Conservation (phyloP, 768 basidiomycete genomes). For the Collybia nuda region DNA sequence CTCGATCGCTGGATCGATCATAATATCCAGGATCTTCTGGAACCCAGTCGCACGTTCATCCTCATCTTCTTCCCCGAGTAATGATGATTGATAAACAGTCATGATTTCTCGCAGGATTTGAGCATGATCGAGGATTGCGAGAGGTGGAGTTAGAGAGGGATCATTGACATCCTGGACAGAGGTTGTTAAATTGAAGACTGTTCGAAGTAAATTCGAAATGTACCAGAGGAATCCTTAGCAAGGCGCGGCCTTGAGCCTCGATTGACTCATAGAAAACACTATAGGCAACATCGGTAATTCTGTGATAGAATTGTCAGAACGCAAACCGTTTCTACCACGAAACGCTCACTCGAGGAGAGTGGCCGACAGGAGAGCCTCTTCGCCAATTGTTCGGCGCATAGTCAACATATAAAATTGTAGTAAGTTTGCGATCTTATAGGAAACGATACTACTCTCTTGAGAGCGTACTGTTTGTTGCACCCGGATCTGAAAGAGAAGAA, state of each 20-base stretch:
- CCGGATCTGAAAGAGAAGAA: constrained; percentile 52
- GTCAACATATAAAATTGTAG: constrained; percentile 92
- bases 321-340: neutral
- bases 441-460: constrained; percentile 90
- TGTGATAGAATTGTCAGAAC: constrained; percentile 24
- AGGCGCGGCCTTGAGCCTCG: constrained; percentile 75
- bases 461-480: constrained; percentile 92
- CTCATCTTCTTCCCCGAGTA: constrained; percentile 63
- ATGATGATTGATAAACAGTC: constrained; percentile 83
- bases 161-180: constrained; percentile 62
- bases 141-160: constrained; percentile 68
- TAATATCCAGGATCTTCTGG: constrained; percentile 74
- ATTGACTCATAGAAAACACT: constrained; percentile 88
- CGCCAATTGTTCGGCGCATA: constrained; percentile 90
- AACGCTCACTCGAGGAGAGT: constrained; percentile 74
- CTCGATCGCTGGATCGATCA: constrained; percentile 81
- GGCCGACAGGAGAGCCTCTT: constrained; percentile 72
- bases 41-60: constrained; percentile 47
- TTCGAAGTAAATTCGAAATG: constrained; percentile 13
- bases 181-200: constrained; percentile 16
- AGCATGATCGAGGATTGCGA: constrained; percentile 76
- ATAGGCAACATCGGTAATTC: constrained; percentile 80
- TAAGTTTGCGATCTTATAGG: constrained; percentile 93
- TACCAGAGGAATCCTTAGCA: constrained; percentile 55
- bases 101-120: constrained; percentile 88